Conservation (phyloP, 2,329 filamentous ascomycete genomes). For the Dactylella cylindrospora region DNA sequence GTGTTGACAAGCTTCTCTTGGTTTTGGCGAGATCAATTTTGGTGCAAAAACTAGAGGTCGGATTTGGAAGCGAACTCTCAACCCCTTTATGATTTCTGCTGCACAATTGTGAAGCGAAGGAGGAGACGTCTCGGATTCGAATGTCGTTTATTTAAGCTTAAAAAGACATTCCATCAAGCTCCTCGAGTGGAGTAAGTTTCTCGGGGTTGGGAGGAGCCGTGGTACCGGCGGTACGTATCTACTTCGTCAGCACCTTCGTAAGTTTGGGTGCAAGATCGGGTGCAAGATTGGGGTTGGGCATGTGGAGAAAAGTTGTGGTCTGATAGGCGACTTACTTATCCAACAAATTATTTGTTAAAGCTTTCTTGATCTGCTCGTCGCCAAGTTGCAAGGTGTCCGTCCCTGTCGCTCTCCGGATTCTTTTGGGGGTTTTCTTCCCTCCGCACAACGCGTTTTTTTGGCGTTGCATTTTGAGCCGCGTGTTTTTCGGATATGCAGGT, state of each 20-base stretch:
- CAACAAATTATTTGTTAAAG: too few species aligned
- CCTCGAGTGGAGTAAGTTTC: neutral
- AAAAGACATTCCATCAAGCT: conserved; percentile 18
- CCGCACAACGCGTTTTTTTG: conserved; percentile 14
- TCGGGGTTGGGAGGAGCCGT: conserved; percentile 3
- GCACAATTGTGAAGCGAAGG: conserved; percentile 1
- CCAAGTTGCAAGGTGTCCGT: too few species aligned
- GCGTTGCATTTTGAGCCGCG: conserved; percentile 10
- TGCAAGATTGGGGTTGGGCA: conserved; percentile 11
- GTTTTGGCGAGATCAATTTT: conserved; percentile 45
- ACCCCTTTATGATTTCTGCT: conserved; percentile 1
- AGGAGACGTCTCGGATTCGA: conserved; percentile 9
- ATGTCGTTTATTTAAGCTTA: conserved; percentile 32
- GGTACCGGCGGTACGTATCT: conserved; percentile 9
- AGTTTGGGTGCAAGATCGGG: conserved; percentile 16
- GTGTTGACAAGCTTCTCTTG: conserved; percentile 10
- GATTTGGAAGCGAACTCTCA: neutral
- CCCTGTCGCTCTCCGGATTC: too few species aligned
- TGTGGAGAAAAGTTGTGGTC: conserved; percentile 31
- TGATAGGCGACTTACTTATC: conserved; percentile 26
- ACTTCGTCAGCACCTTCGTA: conserved; percentile 34
- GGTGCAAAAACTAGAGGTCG: conserved; percentile 11
- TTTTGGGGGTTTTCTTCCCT: too few species aligned
- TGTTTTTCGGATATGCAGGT: too few species aligned
- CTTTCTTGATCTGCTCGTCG: too few species aligned